phyloP scores from a whole-genome alignment of 805 yeast genomes.

The Limtongia smithiae region DNA sequence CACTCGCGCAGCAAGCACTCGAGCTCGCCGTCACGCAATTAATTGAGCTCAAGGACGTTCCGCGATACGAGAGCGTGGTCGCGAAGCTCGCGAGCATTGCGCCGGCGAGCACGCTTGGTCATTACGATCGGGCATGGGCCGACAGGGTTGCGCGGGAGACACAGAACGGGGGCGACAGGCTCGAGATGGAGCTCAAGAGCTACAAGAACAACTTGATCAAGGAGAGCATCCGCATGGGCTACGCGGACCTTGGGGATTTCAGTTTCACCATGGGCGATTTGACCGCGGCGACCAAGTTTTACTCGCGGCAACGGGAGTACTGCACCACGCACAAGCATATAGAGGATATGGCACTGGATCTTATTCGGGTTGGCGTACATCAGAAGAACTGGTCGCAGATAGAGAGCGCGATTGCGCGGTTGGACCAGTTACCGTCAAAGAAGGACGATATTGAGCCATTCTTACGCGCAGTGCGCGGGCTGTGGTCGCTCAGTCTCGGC shows the following conservation, averaged over 20 bases:
- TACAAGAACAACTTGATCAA: constrained; percentile 26
- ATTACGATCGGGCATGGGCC: constrained; percentile 15
- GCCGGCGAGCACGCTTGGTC: constrained; percentile 7
- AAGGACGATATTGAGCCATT: constrained; percentile 14
- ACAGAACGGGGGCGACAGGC: constrained; percentile 13
- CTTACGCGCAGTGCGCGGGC: constrained; percentile 13
- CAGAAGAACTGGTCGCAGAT: constrained; percentile 24
- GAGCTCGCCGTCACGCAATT: constrained; percentile 15
- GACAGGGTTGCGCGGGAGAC: constrained; percentile 2
- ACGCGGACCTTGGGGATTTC: constrained; percentile 25
- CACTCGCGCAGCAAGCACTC: constrained; percentile 14
- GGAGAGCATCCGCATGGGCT: constrained; percentile 27
- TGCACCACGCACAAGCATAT: constrained; percentile 27
- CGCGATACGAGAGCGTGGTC: constrained; percentile 19
- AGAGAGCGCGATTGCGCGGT: constrained; percentile 11
- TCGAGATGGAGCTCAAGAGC: constrained; percentile 26
- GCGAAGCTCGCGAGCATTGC: constrained; percentile 3
- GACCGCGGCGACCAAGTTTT: constrained; percentile 16
- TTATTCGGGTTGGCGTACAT: constrained; percentile 19
- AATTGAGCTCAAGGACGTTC: constrained; percentile 12
- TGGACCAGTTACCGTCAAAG: constrained; percentile 15
- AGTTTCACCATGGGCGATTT: constrained; percentile 19
- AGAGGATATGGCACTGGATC: constrained; percentile 22
- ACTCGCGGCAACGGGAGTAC: constrained; percentile 21
- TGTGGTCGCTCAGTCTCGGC: constrained; percentile 11